Evolutionary conservation across 2,329 filamentous ascomycete genomes (phyloP).

Genomic region (Cryphonectria nitschkei): DNA sequence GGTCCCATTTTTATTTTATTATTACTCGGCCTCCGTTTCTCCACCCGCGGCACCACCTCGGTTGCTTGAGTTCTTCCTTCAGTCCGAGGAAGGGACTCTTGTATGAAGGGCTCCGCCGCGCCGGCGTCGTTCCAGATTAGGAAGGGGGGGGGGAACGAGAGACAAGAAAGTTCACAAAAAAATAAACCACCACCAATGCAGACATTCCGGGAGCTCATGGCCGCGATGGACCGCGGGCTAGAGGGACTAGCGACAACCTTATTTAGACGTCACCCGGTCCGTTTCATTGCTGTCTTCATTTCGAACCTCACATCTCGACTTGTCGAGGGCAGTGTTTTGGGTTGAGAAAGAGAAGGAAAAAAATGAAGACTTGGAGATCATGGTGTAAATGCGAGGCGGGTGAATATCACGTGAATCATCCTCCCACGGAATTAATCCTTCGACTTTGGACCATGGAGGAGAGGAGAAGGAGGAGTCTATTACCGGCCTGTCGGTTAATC

Average conservation of each 20-base stretch:
- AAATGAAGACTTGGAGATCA: neutral
- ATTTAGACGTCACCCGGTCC: conserved; percentile 26
- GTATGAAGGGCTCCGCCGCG: no score
- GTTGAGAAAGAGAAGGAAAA: neutral
- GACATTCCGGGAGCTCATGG: conserved; percentile 24
- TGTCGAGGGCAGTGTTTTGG: neutral
- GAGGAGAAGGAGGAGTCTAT: no score
- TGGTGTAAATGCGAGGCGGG: neutral
- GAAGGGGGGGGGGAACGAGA: neutral
- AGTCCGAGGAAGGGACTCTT: neutral
- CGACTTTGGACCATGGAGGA: neutral
- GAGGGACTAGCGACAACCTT: conserved; percentile 27
- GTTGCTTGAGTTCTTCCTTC: neutral
- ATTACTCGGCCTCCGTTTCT: neutral
- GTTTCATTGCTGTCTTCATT: neutral
- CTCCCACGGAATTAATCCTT: neutral
- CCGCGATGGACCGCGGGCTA: conserved; percentile 24
- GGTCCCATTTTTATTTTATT: no score
- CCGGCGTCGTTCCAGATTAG: neutral
- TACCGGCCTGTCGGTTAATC: conserved; percentile 7
- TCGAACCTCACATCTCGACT: neutral
- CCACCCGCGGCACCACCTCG: conserved; percentile 12
- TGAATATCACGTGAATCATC: neutral
- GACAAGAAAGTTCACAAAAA: neutral
- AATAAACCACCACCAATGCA: conserved; percentile 6